phyloP scores from a whole-genome alignment of 352 stramenopile genomes.

The Phytophthora pini region DNA sequence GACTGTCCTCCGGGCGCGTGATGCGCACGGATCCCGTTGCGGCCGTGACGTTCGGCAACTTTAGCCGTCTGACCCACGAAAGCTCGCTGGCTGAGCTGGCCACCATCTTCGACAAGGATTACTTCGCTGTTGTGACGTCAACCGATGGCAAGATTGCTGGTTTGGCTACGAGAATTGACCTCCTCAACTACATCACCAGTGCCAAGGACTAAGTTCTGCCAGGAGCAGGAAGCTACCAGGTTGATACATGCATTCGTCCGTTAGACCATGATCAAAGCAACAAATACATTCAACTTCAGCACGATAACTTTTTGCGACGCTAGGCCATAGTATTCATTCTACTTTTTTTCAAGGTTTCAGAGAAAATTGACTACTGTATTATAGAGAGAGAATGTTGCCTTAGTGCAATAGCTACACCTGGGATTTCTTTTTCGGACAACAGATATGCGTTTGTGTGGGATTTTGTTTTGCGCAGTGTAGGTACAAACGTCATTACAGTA shows the following conservation, averaged over 20 bases:
- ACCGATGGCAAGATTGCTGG: conserved; percentile 84
- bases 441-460: conserved; percentile 11
- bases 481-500: conserved; percentile 29
- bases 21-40: conserved; percentile 81
- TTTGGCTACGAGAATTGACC: conserved; percentile 96
- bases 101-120: conserved; percentile 95
- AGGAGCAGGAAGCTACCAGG: background rate
- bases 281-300: background rate
- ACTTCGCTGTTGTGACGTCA: conserved; percentile 93
- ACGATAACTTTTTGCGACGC: background rate
- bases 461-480: background rate
- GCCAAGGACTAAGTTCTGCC: conserved; percentile 23
- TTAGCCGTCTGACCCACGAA: conserved; percentile 90
- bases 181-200: conserved; percentile 95
- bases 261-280: background rate
- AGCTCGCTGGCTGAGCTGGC: conserved; percentile 91
- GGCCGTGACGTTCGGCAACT: conserved; percentile 94
- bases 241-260: background rate
- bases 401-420: no score
- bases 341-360: no score
- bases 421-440: conserved; percentile 16
- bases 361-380: no score
- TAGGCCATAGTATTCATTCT: no score
- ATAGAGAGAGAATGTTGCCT: no score
- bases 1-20: conserved; percentile 88